Base-by-base conservation (phyloP, 805 yeast genomes). In the Lachancea fermentati region DNA sequence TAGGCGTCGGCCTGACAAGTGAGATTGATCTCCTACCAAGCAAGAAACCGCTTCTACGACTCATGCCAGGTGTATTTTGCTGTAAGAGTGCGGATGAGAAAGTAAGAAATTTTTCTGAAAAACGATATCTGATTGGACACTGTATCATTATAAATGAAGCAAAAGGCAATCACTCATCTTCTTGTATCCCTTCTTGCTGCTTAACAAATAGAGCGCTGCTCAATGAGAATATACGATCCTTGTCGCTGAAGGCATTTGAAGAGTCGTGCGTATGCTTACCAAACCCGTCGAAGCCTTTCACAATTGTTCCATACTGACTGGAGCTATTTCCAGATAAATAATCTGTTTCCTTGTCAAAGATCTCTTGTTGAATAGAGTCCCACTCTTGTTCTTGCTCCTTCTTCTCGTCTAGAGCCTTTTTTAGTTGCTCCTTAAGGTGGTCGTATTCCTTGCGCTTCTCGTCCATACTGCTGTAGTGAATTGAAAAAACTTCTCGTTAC, bases 281-380 rank as follows among this genome's bases (percentile, higher is more conserved):
- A 54, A 85, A 83, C 51, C 78, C 82, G 36, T 89, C 96, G 53
- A 88, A 89, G 1, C 97, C 97, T 47, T 83, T 82, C n/a, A 87
- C 83, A 19, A 91, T 81, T 59, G 86, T 89, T 0, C 96, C 65
- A 11, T 49, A 44, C 19, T 48, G 46, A 11, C 48, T 42, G n/a
- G 47, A 42, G 31, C 46, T 45, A 19, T 47, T 48, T 13, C 44
- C 44, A 5, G 81, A 76, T 34, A 89, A 75, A 57, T 89, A 89
- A 11, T 76, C 75, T 7, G 82, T 78, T 56, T 89, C 97, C 48
- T 78, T 77, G 35, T 78, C 81, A 63, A 78, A 88, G 4, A 89
- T 80, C 38, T 76, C 75, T 47, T 87, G 96, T 54, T 89, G 96
- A 4, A 87, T 57, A 33, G 61, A 63, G 16, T 75, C 74, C 35